Conservation (phyloP, 2,329 filamentous ascomycete species). For the Emmonsiellopsis sp. region DNA sequence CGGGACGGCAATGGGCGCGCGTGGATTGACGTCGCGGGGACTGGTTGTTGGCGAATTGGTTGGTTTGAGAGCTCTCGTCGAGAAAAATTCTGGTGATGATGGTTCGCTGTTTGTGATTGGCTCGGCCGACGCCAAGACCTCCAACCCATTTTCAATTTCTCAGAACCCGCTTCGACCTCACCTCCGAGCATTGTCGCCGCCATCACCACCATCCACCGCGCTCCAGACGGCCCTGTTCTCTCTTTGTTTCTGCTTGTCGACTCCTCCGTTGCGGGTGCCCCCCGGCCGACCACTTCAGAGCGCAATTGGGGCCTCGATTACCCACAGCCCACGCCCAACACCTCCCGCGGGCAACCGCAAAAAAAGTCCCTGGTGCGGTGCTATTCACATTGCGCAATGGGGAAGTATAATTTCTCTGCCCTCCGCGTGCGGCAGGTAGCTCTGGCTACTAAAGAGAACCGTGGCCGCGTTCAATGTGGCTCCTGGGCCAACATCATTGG, state of each 20-base stretch:
- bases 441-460: slow-evolving; percentile 26
- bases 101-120: not conserved
- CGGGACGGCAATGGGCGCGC: no score
- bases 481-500: slow-evolving; percentile 49
- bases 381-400: slow-evolving; percentile 24
- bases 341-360: not conserved
- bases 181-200: not conserved
- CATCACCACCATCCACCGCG: no score
- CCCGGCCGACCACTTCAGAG: no score
- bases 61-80: not conserved
- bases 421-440: slow-evolving; percentile 36
- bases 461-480: slow-evolving; percentile 27
- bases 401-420: slow-evolving; percentile 38
- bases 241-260: not conserved
- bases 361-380: no score
- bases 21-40: not conserved
- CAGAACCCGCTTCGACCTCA: not conserved
- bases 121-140: not conserved
- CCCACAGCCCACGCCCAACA: not conserved
- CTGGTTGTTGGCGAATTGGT: not conserved
- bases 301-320: no score
- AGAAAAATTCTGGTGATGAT: slow-evolving; percentile 1
- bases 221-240: no score
- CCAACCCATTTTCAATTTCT: not conserved
- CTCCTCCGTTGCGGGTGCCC: no score